Percentiles rank a stretch among this genome's conserved stretches.
phyloP scores from a whole-genome alignment of 148 eudicot genomes.

The Nepenthes mirabilis region DNA sequence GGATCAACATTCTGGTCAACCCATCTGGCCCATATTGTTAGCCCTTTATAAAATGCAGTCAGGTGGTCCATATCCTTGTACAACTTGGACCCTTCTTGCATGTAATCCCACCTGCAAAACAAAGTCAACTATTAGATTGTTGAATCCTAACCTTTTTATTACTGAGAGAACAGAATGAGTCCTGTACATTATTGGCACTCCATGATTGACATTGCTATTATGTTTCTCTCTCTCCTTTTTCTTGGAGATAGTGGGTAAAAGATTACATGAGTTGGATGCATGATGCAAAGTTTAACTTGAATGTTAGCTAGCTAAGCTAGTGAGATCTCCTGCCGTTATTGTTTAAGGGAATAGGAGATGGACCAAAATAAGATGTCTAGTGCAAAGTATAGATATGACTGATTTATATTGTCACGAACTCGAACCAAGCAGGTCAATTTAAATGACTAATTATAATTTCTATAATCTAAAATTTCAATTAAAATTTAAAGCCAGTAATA shows the following conservation, averaged over 20 bases:
- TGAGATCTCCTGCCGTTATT: neutral
- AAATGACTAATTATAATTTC: no score
- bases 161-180: neutral
- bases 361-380: no score
- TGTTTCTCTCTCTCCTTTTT: no score
- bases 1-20: slow-evolving; percentile 25
- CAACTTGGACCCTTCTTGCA: slow-evolving; percentile 17
- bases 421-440: no score
- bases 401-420: no score
- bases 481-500: no score
- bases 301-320: neutral
- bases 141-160: neutral
- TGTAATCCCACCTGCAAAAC: slow-evolving; percentile 41
- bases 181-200: neutral
- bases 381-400: no score
- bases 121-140: neutral
- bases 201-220: no score
- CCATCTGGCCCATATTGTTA: slow-evolving; percentile 52
- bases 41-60: slow-evolving; percentile 20
- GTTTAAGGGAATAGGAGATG: no score
- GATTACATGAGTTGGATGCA: neutral
- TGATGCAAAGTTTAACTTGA: neutral
- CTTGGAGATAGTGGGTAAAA: neutral
- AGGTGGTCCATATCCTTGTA: slow-evolving; percentile 40
- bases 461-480: no score